Conservation (phyloP, 495 filamentous ascomycete species). For the Clohesyomyces aquaticus region DNA sequence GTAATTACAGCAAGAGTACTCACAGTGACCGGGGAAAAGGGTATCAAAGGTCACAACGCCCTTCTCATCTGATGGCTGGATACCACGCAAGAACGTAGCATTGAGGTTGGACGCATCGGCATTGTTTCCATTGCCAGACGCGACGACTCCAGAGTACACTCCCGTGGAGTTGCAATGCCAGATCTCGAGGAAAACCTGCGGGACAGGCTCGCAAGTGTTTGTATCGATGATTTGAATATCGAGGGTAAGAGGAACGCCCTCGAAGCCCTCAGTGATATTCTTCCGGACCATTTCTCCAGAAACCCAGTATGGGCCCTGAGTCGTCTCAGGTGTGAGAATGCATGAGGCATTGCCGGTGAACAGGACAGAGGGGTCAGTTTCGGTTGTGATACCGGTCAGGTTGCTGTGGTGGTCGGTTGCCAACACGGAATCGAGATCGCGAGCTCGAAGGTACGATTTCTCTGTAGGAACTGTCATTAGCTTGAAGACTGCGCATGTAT, state of each 20-base stretch:
- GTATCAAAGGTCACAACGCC: slow-evolving; percentile 57
- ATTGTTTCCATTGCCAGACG: slow-evolving; percentile 24
- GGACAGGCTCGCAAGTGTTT: slow-evolving; percentile 51
- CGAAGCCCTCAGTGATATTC: slow-evolving; percentile 57
- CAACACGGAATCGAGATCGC: slow-evolving; percentile 50
- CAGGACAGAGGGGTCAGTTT: slow-evolving; percentile 54
- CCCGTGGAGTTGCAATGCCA: slow-evolving; percentile 57
- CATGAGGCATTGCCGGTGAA: slow-evolving; percentile 52
- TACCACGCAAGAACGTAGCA: slow-evolving; percentile 56
- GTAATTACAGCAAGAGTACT: not conserved
- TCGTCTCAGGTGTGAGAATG: slow-evolving; percentile 36
- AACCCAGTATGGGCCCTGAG: slow-evolving; percentile 41
- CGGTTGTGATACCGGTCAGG: slow-evolving; percentile 53
- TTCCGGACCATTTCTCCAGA: slow-evolving; percentile 55
- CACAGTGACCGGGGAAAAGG: slow-evolving; percentile 60
- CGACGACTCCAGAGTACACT: slow-evolving; percentile 54
- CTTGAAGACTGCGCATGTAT: not conserved
- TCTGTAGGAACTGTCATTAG: not conserved
- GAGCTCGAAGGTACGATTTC: slow-evolving; percentile 39
- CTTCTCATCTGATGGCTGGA: slow-evolving; percentile 54
- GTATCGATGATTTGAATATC: slow-evolving; percentile 49
- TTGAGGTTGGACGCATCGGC: slow-evolving; percentile 48
- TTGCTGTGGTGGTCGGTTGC: slow-evolving; percentile 52
- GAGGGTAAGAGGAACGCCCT: slow-evolving; percentile 59
- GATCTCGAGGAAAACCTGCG: slow-evolving; percentile 60